phyloP scores from a whole-genome alignment of 2,329 filamentous ascomycete species.

The Diaporthe nobilis region DNA sequence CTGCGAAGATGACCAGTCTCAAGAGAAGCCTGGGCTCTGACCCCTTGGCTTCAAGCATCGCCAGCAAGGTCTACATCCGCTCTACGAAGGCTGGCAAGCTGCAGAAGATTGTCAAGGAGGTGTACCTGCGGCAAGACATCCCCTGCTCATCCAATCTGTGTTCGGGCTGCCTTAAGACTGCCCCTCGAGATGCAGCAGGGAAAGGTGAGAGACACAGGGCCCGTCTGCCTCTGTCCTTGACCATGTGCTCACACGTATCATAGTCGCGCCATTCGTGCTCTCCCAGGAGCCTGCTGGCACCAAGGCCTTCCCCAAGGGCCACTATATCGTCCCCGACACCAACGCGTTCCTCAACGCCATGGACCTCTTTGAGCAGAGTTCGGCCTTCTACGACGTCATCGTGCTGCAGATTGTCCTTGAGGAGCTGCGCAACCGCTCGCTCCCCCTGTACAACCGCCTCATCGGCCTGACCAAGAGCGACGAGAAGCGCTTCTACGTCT shows the following conservation, averaged over 20 bases:
- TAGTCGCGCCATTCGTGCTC: slow-evolving; percentile 87
- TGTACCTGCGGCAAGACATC: slow-evolving; percentile 96
- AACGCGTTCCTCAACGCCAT: slow-evolving; percentile 96
- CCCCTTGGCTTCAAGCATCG: slow-evolving; percentile 78
- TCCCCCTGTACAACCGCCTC: slow-evolving; percentile 95
- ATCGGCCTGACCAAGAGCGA: slow-evolving; percentile 93
- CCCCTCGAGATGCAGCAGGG: slow-evolving; percentile 84
- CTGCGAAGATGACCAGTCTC: slow-evolving; percentile 72
- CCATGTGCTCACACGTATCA: slow-evolving; percentile 44
- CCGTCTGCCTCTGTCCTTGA: background rate
- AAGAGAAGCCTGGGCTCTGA: slow-evolving; percentile 70
- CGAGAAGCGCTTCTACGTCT: slow-evolving; percentile 97
- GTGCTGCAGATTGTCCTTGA: slow-evolving; percentile 96
- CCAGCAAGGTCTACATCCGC: slow-evolving; percentile 95
- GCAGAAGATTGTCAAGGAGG: slow-evolving; percentile 97
- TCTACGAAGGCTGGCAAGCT: slow-evolving; percentile 97
- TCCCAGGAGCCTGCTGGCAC: slow-evolving; percentile 91
- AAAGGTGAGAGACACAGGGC: slow-evolving; percentile 73
- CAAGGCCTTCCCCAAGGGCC: slow-evolving; percentile 84
- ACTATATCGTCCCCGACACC: slow-evolving; percentile 96
- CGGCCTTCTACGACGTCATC: slow-evolving; percentile 96
- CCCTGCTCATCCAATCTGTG: slow-evolving; percentile 96
- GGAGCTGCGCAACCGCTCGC: slow-evolving; percentile 92
- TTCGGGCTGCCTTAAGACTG: slow-evolving; percentile 78
- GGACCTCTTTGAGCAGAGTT: slow-evolving; percentile 95